Evolutionary conservation across 2,329 filamentous ascomycete genomes (phyloP).

Genomic region (Ilyonectria sp.): DNA sequence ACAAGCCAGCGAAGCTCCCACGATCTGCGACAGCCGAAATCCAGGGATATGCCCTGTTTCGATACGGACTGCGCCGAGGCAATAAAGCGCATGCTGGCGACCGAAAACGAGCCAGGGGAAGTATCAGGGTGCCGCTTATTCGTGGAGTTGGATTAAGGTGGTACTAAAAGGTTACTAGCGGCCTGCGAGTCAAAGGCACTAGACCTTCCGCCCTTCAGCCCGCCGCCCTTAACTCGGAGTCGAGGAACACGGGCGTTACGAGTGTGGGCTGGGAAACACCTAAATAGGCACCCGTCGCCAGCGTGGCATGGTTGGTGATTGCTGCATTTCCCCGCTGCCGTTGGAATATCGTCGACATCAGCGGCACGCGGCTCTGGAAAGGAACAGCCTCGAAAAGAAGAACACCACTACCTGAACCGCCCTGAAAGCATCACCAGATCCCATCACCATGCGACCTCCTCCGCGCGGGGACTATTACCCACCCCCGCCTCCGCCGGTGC

Average conservation of each 20-base stretch:
- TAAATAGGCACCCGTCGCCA: neutral
- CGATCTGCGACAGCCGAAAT: neutral
- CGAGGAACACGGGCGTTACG: neutral
- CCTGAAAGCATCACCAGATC: neutral
- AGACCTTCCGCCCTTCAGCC: conserved; percentile 1
- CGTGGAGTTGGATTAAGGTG: neutral
- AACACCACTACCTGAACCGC: neutral
- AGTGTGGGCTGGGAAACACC: neutral
- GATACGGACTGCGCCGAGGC: neutral
- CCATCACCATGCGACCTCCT: neutral
- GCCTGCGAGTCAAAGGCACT: conserved; percentile 3
- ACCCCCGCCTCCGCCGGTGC: neutral
- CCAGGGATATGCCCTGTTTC: neutral
- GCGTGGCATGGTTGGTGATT: neutral
- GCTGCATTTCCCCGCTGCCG: neutral
- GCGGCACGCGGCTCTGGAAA: neutral
- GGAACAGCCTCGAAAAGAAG: neutral
- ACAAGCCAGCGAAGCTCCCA: neutral
- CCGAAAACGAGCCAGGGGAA: neutral
- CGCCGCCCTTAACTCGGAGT: neutral
- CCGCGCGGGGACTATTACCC: neutral
- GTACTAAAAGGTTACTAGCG: conserved; percentile 1
- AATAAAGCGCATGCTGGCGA: neutral
- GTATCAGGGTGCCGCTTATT: neutral
- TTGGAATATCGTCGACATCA: neutral